Conservation (phyloP, 2,329 filamentous ascomycete genomes). For the Neonectria hederae region DNA sequence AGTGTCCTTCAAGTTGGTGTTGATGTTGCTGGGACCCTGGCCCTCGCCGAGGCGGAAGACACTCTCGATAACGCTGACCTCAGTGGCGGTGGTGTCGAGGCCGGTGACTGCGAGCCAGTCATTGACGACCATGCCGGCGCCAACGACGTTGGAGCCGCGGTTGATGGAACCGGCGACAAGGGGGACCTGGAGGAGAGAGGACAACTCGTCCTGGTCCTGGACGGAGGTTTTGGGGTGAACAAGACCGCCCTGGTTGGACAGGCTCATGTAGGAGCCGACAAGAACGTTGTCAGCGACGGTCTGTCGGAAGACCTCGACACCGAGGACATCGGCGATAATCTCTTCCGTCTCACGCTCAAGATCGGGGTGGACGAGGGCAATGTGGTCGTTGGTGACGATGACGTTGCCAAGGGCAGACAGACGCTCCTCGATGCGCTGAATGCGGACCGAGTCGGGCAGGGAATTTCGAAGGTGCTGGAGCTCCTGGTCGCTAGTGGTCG, state of each 20-base stretch:
- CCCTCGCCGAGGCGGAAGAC: slow-evolving; percentile 96
- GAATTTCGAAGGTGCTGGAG: slow-evolving; percentile 96
- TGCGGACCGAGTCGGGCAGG: slow-evolving; percentile 89
- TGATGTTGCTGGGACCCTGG: slow-evolving; percentile 79
- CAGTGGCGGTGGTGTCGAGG: slow-evolving; percentile 94
- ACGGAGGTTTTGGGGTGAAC: slow-evolving; percentile 98
- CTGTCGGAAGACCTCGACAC: slow-evolving; percentile 90
- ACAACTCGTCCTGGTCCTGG: slow-evolving; percentile 97
- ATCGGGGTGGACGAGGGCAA: slow-evolving; percentile 95
- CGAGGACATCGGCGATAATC: slow-evolving; percentile 94
- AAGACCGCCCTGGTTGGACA: slow-evolving; percentile 95
- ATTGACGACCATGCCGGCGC: slow-evolving; percentile 70
- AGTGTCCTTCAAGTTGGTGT: slow-evolving; percentile 90
- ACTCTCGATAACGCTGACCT: slow-evolving; percentile 94
- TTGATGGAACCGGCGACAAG: slow-evolving; percentile 95
- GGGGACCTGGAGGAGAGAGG: slow-evolving; percentile 91
- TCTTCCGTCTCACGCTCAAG: slow-evolving; percentile 98
- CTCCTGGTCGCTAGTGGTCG: slow-evolving; percentile 96
- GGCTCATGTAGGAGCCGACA: slow-evolving; percentile 94
- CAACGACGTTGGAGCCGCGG: slow-evolving; percentile 92
- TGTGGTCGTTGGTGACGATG: slow-evolving; percentile 95
- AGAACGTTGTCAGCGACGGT: slow-evolving; percentile 97
- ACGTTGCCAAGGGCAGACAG: slow-evolving; percentile 96
- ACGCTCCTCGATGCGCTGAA: slow-evolving; percentile 97
- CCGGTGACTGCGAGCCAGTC: slow-evolving; percentile 97